Base-by-base conservation (phyloP, 2,329 filamentous ascomycete genomes). In the Calonectria naviculata region DNA sequence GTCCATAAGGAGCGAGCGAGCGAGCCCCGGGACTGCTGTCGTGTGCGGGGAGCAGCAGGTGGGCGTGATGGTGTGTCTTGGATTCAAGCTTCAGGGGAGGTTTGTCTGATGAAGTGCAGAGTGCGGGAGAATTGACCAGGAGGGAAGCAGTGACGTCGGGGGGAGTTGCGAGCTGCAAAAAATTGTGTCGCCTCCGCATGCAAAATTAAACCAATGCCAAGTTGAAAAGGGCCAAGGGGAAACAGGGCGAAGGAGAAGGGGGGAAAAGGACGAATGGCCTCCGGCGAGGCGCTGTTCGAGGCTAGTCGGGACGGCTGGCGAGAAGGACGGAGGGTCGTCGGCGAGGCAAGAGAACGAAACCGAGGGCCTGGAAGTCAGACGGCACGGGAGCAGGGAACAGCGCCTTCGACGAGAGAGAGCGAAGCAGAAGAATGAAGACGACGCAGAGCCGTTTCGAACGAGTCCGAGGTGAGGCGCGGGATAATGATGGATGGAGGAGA, bases 1-100 rank as follows among this genome's bases (percentile, higher is more conserved):
- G 80, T 84, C 83, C 83, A 84, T 78, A 78, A 83, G 80, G 82
- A 84, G 80, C 80, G 70, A 78, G 74, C 73, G 75, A 76, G 74
- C 70, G 70, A 78, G 77, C 77, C 77, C 77, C 77, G 71, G 77
- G 75, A 78, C 77, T 56, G 70, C 58, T 71, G 71, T 72, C 63
- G 70, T 63, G 66, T 75, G 74, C 69, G 72, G 77, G 71, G 75
- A 74, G 74, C 70, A 72, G 67, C 71, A 73, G 63, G 67, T 67
- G 58, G 73, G 67, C 68, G 75, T 78, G 73, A 78, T 72, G 74
- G 70, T 63, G 71, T 75, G 71, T 68, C 65, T 60, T 56, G 61
- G 54, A 67, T 73, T 75, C 52, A 46, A 49, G 42, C 70, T 70
- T 73, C 49, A 74, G 70, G 71, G 46, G 68, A 67, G 60, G 29